Evolutionary conservation across 164 flowering plant species (phyloP), one percentile per base, ranked within the genome.

Genomic region (Piper longum): DNA sequence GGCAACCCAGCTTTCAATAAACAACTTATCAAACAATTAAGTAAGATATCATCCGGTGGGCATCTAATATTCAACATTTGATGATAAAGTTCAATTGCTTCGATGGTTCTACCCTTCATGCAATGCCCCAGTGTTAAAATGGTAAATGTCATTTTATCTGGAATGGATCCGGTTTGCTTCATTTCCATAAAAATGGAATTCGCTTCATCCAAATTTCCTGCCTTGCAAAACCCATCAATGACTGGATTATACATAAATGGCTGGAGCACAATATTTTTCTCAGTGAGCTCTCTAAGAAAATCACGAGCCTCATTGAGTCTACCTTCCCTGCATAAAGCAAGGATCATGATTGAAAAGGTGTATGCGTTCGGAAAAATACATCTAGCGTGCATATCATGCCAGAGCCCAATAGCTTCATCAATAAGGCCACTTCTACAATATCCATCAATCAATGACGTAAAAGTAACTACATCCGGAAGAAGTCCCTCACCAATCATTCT

Each of bases 1-100:
- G 87, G 86, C 97, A 86, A 86, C 54, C 97, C 98, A 68, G 93
- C 93, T 74, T 92, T 92, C 60, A 81, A 59, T 67, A 92, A 87
- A 71, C 81, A 78, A 55, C 95, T 80, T 56, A 78, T 48, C 68
- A 92, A 78, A 69, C 83, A 79, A 59, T 54, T 78, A 9, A 85
- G 45, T 16, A 86, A 80, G n/a, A 89, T 77, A 41, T 64, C 42
- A 77, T 92, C 98, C 5, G 93, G 96, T 13, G 73, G 65, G 74
- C 96, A 89, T 41, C 83, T 78, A 59, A 64, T 69, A 45, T 54
- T 64, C 66, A 79, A 41, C 96, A 92, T 92, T 78, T 83, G 83
- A 71, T 83, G 62, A 55, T 79, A 89, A 44, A 86, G 71, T 65
- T 61, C 52, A 61, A 92, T 80, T 63, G 96, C 96, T 63, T 88